These are phyloP conservation scores for Pelargonium myrrhifolium DNA, from an alignment of 441 rosid species.

Conservation along the genomic window DNA sequence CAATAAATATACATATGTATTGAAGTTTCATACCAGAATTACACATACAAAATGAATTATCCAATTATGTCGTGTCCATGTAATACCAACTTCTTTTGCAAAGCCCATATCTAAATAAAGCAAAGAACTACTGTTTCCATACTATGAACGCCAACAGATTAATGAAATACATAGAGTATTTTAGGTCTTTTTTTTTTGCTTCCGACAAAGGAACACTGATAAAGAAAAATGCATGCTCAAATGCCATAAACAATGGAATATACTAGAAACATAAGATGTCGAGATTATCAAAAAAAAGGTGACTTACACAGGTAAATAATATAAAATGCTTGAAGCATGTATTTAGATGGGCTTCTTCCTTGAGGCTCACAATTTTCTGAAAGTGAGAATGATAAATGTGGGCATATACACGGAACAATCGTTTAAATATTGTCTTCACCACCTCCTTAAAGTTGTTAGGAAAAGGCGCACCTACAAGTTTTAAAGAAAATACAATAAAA, in stretches of 20 bases:
- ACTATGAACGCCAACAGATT: no score
- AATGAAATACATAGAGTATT: no score
- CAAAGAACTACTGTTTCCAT: no score
- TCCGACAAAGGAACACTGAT: not conserved
- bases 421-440: constrained; percentile 87
- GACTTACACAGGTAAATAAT: constrained; percentile 81
- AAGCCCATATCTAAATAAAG: no score
- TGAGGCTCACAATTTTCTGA: constrained; percentile 96
- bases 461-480: constrained; percentile 73
- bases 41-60: no score
- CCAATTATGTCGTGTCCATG: no score
- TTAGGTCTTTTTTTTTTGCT: no score
- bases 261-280: not conserved
- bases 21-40: no score
- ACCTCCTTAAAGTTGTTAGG: constrained; percentile 94
- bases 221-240: not conserved
- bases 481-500: not conserved
- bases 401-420: constrained; percentile 91
- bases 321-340: constrained; percentile 98
- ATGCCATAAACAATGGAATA: not conserved
- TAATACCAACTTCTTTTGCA: no score
- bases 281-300: constrained; percentile 2
- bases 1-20: no score
- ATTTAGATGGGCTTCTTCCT: constrained; percentile 98
- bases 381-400: constrained; percentile 94